These are phyloP conservation scores for Saturnispora sanitii DNA, from an alignment of 805 yeast species.

Conservation along the genomic window DNA sequence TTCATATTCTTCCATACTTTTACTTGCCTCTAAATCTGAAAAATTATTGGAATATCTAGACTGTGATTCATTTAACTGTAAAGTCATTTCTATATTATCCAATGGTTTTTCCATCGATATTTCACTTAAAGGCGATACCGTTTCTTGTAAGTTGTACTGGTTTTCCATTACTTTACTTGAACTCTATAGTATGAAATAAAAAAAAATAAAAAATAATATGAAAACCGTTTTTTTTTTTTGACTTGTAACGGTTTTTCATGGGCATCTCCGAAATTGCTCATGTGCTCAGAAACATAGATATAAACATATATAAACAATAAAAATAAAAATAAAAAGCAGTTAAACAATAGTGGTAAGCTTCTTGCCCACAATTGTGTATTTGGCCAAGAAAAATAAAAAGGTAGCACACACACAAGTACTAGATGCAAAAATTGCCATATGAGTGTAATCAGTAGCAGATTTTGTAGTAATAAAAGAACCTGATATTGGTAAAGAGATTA, in stretches of 20 bases:
- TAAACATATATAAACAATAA: too few relatives aligned
- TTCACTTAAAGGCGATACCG: conserved; percentile 20
- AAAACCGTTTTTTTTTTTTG: background rate
- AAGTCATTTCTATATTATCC: too few relatives aligned
- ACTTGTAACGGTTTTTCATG: conserved; percentile 3
- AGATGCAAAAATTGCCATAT: conserved; percentile 27
- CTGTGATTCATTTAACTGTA: conserved; percentile 15
- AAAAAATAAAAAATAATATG: too few relatives aligned
- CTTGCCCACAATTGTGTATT: conserved; percentile 37
- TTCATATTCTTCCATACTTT: background rate
- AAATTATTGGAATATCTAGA: background rate
- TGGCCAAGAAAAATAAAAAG: conserved; percentile 33
- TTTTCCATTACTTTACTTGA: too few relatives aligned
- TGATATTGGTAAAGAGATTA: conserved; percentile 40
- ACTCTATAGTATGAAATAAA: too few relatives aligned
- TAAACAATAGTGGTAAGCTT: conserved; percentile 18
- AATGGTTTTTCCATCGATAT: too few relatives aligned
- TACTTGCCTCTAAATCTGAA: background rate
- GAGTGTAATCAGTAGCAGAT: conserved; percentile 25
- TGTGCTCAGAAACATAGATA: conserved; percentile 20
- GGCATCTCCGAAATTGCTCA: background rate
- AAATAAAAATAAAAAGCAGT: conserved; percentile 21
- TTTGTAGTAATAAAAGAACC: conserved; percentile 30
- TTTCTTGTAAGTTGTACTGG: background rate
- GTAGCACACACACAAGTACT: conserved; percentile 23